Base-by-base conservation (phyloP, 192 early-diverging fungal species). In the Rhizoclosmatium sp. region DNA sequence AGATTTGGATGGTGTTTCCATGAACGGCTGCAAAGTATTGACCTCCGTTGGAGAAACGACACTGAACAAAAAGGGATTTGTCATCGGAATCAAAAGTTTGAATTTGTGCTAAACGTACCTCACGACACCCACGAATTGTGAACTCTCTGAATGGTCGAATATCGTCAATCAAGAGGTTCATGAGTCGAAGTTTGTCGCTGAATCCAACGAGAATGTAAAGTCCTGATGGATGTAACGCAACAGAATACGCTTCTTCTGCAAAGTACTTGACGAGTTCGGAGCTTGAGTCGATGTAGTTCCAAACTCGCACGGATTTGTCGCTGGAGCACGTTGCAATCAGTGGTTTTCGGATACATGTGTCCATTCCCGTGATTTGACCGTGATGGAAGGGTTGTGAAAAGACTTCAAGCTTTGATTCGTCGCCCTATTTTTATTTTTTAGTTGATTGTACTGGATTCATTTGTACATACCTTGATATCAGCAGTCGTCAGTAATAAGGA, bases 151-250 rank as follows among this genome's bases (percentile, higher is more conserved):
- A 89, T 64, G 82, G 75, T 21, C 89, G 68, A 21, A 91, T 82
- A 77, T 91, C 90, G 71, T 91, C 90, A 72, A 91, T 89, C 56
- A 91, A 74, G 61, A 91, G 69, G 66, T 88, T 90, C 87, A 90
- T 89, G 59, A 91, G 67, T 71, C 90, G 49, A 70, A 91, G 70
- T 71, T 91, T 91, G 72, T 91, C 90, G 62, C 79, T 79, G 69
- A 91, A 91, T 3, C 90, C 90, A 44, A 91, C 90, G 5, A 91
- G 79, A 58, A 91, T 86, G 70, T 91, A 90, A n/a, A 91, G 84
- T n/a, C 90, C 90, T 16, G 84, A 86, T 10, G 90, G 90, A 72
- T 91, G 90, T 31, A 91, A 82, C 12, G 90, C 89, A 19, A 91
- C 83, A 5, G 80, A 80, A 70, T 83, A 91, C n/a, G 89, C 82